Conservation (phyloP, 78 protist genomes). For the Polysphondylium violaceum region DNA sequence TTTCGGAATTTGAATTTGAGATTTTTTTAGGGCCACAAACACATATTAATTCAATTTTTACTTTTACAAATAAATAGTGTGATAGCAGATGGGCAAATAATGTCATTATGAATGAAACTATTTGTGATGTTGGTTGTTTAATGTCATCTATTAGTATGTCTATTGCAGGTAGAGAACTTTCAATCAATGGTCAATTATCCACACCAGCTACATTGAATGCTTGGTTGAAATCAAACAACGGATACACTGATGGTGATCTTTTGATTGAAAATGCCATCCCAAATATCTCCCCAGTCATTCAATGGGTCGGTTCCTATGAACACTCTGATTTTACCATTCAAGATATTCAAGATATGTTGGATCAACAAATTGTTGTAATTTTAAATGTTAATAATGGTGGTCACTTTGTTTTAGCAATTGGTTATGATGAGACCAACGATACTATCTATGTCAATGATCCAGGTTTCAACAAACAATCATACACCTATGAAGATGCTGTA, state of each 20-base stretch:
- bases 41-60: background rate
- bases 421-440: conserved; percentile 29
- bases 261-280: conserved; percentile 23
- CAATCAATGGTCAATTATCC: background rate
- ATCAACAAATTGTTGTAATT: conserved; percentile 19
- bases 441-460: conserved; percentile 63
- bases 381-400: conserved; percentile 55
- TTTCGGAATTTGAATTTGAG: background rate
- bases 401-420: conserved; percentile 51
- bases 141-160: conserved; percentile 51
- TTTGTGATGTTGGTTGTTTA: conserved; percentile 74
- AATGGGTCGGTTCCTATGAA: conserved; percentile 62
- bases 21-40: background rate
- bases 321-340: conserved; percentile 30
- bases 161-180: conserved; percentile 53
- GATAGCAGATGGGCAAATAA: conserved; percentile 55
- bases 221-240: conserved; percentile 38
- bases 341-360: conserved; percentile 7
- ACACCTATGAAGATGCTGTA: conserved; percentile 28
- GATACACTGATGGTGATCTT: conserved; percentile 13
- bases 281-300: background rate
- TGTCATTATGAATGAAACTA: conserved; percentile 21
- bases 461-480: conserved; percentile 30
- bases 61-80: conserved; percentile 28
- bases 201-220: conserved; percentile 28